A percentile compares a stretch with the other conserved stretches of the same genome.
These are phyloP conservation scores for Cyberlindnera nakhonratchasimensis DNA, from an alignment of 805 yeast genomes.

Conservation along the genomic window DNA sequence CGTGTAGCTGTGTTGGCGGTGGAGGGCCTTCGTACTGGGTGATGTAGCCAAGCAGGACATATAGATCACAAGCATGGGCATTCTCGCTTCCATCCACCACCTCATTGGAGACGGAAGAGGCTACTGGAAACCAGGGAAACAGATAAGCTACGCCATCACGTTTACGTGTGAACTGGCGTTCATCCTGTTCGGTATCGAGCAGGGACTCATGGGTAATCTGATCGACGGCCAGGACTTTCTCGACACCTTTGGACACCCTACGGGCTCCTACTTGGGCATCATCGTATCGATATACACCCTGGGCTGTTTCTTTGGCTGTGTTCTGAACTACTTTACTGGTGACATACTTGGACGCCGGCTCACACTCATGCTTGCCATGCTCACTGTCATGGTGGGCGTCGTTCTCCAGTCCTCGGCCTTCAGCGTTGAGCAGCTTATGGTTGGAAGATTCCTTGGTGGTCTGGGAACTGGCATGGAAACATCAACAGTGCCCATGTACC, in stretches of 20 bases:
- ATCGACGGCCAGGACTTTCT: slow-evolving; percentile 7
- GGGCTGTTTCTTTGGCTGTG: slow-evolving; percentile 29
- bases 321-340: slow-evolving; percentile 41
- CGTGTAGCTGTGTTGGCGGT: too few species aligned
- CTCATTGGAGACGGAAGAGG: slow-evolving; percentile 5
- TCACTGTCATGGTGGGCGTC: slow-evolving; percentile 41
- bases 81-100: neutral
- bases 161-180: slow-evolving; percentile 11
- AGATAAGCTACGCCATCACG: slow-evolving; percentile 11
- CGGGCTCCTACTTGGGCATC: slow-evolving; percentile 26
- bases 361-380: slow-evolving; percentile 35
- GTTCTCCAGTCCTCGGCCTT: slow-evolving; percentile 36
- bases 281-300: slow-evolving; percentile 30
- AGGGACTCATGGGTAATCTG: slow-evolving; percentile 14
- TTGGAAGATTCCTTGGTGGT: slow-evolving; percentile 60
- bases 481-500: slow-evolving; percentile 82
- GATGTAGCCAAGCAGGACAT: too few species aligned
- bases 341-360: slow-evolving; percentile 43
- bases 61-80: neutral
- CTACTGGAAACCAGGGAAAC: slow-evolving; percentile 8
- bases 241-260: slow-evolving; percentile 7
- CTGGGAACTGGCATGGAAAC: slow-evolving; percentile 75
- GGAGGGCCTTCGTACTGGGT: too few species aligned
- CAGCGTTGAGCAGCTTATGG: slow-evolving; percentile 60
- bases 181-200: slow-evolving; percentile 14